Evolutionary conservation across 1,284 basidiomycete genomes (phyloP).

Genomic region (Puccinia coronata): DNA sequence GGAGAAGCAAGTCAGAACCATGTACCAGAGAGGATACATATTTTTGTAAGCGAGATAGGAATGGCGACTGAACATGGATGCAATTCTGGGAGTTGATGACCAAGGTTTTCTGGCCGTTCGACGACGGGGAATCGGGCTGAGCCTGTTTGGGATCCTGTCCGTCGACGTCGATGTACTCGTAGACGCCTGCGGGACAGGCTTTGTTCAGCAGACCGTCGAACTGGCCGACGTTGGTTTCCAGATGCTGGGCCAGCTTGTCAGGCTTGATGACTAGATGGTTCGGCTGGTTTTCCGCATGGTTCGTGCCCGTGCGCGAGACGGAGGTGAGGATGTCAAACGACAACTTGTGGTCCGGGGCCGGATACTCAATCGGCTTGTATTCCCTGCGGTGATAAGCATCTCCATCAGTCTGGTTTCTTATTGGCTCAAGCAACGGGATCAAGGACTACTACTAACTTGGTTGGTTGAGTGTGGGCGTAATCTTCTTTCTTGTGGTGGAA

Average conservation of each 20-base stretch:
- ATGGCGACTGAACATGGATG: conserved; percentile 37
- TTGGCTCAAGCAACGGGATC: too few species aligned
- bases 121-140: conserved; percentile 55
- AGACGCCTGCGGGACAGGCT: conserved; percentile 93
- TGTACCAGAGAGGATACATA: background rate
- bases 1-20: background rate
- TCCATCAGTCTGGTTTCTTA: background rate
- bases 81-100: conserved; percentile 86
- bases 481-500: conserved; percentile 73
- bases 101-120: conserved; percentile 74
- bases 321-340: conserved; percentile 93
- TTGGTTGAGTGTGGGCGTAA: conserved; percentile 71
- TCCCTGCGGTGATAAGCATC: conserved; percentile 59
- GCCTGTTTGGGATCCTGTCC: conserved; percentile 55
- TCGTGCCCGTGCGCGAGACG: conserved; percentile 87
- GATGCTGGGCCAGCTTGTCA: conserved; percentile 68
- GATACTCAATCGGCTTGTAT: conserved; percentile 84
- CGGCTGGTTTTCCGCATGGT: conserved; percentile 94
- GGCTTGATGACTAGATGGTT: conserved; percentile 70
- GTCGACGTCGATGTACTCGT: conserved; percentile 78
- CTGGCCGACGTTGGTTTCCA: conserved; percentile 72
- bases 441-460: conserved; percentile 60
- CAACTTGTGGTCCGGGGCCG: conserved; percentile 82
- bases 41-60: background rate
- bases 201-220: conserved; percentile 84